These are phyloP conservation scores for Clonostachys rosea DNA, from an alignment of 2,329 filamentous ascomycete genomes.

Conservation along the genomic window DNA sequence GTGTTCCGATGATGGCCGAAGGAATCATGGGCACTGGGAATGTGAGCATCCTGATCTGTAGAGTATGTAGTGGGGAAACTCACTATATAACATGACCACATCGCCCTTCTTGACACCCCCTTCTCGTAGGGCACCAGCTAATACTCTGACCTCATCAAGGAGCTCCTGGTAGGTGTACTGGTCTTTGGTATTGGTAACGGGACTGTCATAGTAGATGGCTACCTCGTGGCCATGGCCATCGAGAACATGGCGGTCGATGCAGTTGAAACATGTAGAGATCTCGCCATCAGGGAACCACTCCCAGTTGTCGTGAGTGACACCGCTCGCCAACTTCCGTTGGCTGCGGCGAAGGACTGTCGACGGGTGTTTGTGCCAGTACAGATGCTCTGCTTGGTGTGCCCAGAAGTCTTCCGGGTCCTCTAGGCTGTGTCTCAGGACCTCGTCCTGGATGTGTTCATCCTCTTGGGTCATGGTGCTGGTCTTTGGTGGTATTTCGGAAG, in stretches of 20 bases:
- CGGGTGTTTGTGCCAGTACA: constrained; percentile 80
- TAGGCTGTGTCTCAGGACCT: constrained; percentile 53
- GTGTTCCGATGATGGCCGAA: constrained; percentile 77
- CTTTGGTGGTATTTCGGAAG: too few species aligned
- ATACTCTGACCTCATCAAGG: constrained; percentile 72
- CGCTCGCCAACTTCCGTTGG: constrained; percentile 59
- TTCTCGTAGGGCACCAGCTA: constrained; percentile 77
- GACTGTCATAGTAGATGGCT: constrained; percentile 85
- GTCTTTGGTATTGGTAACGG: constrained; percentile 70
- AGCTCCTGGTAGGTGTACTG: constrained; percentile 72
- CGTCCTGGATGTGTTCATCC: constrained; percentile 36
- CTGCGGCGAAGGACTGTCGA: constrained; percentile 52
- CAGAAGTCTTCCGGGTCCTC: constrained; percentile 70
- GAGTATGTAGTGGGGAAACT: constrained; percentile 18
- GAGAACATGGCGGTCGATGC: constrained; percentile 82
- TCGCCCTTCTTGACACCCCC: constrained; percentile 80
- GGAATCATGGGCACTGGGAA: constrained; percentile 88
- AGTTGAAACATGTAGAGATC: constrained; percentile 90
- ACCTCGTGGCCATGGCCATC: constrained; percentile 68
- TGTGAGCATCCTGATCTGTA: background rate
- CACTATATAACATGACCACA: constrained; percentile 86
- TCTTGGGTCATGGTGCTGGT: background rate
- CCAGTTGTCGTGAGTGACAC: constrained; percentile 70
- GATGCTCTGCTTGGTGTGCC: constrained; percentile 65
- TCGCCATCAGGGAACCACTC: constrained; percentile 86